phyloP scores from a whole-genome alignment of 2,329 filamentous ascomycete genomes.

The Cytospora chrysosperma region DNA sequence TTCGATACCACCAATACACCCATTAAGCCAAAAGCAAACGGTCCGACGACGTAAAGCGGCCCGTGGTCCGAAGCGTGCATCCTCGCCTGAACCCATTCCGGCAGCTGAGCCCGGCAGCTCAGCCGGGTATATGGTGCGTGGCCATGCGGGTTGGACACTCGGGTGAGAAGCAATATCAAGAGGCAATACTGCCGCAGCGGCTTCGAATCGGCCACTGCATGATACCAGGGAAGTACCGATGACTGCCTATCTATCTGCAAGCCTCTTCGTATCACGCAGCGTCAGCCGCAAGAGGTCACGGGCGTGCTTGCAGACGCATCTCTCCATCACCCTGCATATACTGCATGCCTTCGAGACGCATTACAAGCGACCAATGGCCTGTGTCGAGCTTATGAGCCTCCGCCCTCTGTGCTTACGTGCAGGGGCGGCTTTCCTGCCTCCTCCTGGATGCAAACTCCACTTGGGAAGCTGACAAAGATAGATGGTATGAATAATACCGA shows the following conservation, averaged over 20 bases:
- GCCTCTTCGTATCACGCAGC: background rate
- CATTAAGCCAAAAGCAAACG: background rate
- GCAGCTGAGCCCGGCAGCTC: background rate
- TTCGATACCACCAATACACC: background rate
- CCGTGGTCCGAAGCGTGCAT: background rate
- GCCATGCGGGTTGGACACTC: conserved; percentile 5
- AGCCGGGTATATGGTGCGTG: background rate
- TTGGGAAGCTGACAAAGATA: background rate
- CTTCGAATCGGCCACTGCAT: too few relatives aligned
- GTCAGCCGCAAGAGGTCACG: background rate
- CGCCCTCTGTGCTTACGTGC: background rate
- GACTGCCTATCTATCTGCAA: too few relatives aligned
- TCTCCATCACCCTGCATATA: background rate
- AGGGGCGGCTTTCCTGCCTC: too few relatives aligned
- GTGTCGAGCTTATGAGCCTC: background rate
- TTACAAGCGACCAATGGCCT: background rate
- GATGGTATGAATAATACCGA: background rate
- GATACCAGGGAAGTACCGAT: background rate
- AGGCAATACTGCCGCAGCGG: too few relatives aligned
- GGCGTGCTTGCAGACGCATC: conserved; percentile 3
- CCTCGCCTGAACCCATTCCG: background rate
- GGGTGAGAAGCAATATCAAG: background rate
- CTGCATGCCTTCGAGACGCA: background rate
- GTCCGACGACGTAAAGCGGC: background rate
- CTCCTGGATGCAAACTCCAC: too few relatives aligned